Conservation (phyloP, 495 filamentous ascomycete genomes). For the Aspergillus taichungensis region DNA sequence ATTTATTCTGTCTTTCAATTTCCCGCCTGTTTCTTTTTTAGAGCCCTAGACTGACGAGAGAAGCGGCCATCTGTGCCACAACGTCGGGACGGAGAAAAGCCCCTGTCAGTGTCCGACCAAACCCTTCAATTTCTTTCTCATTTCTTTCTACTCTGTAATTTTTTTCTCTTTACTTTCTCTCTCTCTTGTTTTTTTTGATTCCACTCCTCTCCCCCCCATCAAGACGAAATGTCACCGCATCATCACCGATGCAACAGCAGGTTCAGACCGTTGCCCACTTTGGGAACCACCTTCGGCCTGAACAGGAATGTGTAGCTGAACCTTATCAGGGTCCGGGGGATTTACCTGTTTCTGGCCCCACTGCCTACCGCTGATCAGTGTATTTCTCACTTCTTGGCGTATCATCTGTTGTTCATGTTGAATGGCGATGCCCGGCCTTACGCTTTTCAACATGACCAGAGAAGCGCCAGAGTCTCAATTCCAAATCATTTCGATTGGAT, state of each 20-base stretch:
- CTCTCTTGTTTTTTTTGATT: not conserved
- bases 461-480: not conserved
- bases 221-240: too few relatives aligned
- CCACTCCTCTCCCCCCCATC: not conserved
- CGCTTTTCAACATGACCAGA: not conserved
- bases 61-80: too few relatives aligned
- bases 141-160: too few relatives aligned
- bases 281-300: not conserved
- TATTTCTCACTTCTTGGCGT: constrained; percentile 9
- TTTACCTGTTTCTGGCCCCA: constrained; percentile 2
- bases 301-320: constrained; percentile 3
- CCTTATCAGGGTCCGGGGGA: constrained; percentile 13
- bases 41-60: too few relatives aligned
- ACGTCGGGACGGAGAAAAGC: too few relatives aligned
- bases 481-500: not conserved
- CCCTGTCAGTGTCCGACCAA: too few relatives aligned
- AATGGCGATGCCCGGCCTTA: constrained; percentile 1
- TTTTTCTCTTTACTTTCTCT: not conserved
- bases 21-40: too few relatives aligned
- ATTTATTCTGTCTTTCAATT: too few relatives aligned
- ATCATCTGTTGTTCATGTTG: constrained; percentile 3
- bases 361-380: constrained; percentile 8
- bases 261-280: too few relatives aligned
- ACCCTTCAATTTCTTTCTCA: too few relatives aligned
- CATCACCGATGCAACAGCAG: too few relatives aligned